Base-by-base conservation (phyloP, 2,329 filamentous ascomycete genomes). In the Hypoxylon sp. region DNA sequence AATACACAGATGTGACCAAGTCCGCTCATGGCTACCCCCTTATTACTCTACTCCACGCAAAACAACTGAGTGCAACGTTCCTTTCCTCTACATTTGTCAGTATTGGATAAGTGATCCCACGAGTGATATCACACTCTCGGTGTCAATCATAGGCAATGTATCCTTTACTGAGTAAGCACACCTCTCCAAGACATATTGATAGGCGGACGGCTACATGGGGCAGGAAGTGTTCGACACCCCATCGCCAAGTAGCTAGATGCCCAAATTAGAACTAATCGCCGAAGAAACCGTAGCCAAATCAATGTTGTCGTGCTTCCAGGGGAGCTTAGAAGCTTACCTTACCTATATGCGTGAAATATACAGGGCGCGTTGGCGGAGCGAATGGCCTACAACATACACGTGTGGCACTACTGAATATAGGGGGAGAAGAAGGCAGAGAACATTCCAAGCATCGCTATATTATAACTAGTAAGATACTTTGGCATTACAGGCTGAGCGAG, bases 211-310 rank as follows among this genome's bases (percentile, higher is more conserved):
- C n/a, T 42, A 42, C 37, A 42, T 42, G 5, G n/a, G 37, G 37
- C n/a, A 42, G 17, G 37, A 42, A 15, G n/a, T 17, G n/a, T 42
- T 42, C n/a, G 37, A 42, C n/a, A 42, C 37, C 6, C 15, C 37
- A 17, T 17, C n/a, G n/a, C 44, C 13, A 47, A 13, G 44, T 47
- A 15, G 24, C 44, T 47, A 47, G 44, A 47, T 47, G 44, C 44
- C 44, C 6, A 27, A 47, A 47, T 27, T n/a, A 47, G 44, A 24
- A 47, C 24, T 13, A 7, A 21, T 47, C 24, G 24, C 44, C 24
- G 44, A 47, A 3, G 24, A 13, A 32, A 5, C 27, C 3, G 21
- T 27, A 35, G 48, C 3, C 10, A 17, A n/a, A 29, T 27, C 3
- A 13, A 47, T 5, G 6, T 13, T 47, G 27, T 42, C 7, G 15